phyloP scores from a whole-genome alignment of 345 rosid species.

The Salix exigua region DNA sequence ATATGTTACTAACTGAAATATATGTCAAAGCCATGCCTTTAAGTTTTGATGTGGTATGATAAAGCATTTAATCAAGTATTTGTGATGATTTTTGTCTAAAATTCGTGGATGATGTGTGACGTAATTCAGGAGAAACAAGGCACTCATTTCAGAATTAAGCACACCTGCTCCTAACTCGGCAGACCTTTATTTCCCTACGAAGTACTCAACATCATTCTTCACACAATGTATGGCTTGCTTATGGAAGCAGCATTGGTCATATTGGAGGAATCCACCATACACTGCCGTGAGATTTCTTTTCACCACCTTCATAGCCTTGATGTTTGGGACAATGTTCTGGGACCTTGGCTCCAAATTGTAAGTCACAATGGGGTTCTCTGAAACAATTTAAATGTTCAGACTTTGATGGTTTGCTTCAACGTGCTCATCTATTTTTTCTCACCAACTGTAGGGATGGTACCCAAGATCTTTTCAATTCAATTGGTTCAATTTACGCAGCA shows the following conservation, averaged over 20 bases:
- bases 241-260: slow-evolving; percentile 26
- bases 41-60: not conserved
- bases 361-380: not conserved
- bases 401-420: not conserved
- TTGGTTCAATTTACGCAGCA: slow-evolving; percentile 75
- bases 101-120: not conserved
- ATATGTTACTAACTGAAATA: not conserved
- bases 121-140: slow-evolving; percentile 47
- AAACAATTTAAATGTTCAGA: not conserved
- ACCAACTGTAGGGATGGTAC: slow-evolving; percentile 29
- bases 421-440: not conserved
- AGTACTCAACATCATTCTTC: slow-evolving; percentile 12
- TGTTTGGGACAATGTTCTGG: slow-evolving; percentile 28
- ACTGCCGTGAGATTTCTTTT: slow-evolving; percentile 25
- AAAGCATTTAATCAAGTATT: not conserved
- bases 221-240: slow-evolving; percentile 20
- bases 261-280: slow-evolving; percentile 27
- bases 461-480: slow-evolving; percentile 60
- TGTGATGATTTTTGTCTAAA: not conserved
- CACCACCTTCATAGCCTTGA: slow-evolving; percentile 19
- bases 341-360: slow-evolving; percentile 21
- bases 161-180: slow-evolving; percentile 13
- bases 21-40: not conserved
- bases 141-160: slow-evolving; percentile 18
- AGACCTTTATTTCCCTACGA: slow-evolving; percentile 22